Base-by-base conservation (phyloP, 2,329 filamentous ascomycete genomes). In the Colletotrichum neosansevieriae region DNA sequence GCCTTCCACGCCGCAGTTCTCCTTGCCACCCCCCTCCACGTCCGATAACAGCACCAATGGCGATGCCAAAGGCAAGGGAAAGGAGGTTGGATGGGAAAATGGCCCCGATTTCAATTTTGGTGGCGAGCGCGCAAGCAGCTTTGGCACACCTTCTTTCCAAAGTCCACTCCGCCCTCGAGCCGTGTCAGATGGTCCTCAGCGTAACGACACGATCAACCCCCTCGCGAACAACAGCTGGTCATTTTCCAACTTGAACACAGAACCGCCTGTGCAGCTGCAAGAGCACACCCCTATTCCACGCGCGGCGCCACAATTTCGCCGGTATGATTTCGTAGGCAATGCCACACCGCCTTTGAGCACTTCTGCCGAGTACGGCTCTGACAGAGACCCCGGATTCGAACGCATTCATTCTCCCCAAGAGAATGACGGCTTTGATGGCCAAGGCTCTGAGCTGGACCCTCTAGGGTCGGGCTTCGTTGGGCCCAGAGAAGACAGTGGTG, bases 141-240 rank as follows among this genome's bases (percentile, higher is more conserved):
- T 24, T 49, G 56, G 15, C 21, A 34, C 40, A 3, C 58, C 42
- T 53, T 19, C 51, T n/a, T 63, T 45, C 53, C 64, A 71, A 34
- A 70, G 69, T 50, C 70, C 72, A 6, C 63, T 74, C 17, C 79
- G 88, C 42, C 86, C 85, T 17, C 81, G 88, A 49, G 82, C 88
- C 32, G 80, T 83, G 57, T 90, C 88, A 0, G 88, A 90, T 72
- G 88, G 88, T 0, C 86, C 86, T 4, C 80, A 79, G 49, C 74
- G 76, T 6, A 79, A 78, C 4, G 77, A 81, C 9, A 76, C 77
- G 2, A 78, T 84, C 60, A 85, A 88, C 58, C 84, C 85, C 0
- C 75, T 90, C 15, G 88, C 83, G 1, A 87, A 87, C 74, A 89
- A 89, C 70, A 90, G 79, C 71, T 91, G 88, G 89, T 84, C 83